A percentile compares a stretch with the other conserved stretches of the same genome.
phyloP scores from a whole-genome alignment of 1,284 basidiomycete species.

The Takashimella koratensis region DNA sequence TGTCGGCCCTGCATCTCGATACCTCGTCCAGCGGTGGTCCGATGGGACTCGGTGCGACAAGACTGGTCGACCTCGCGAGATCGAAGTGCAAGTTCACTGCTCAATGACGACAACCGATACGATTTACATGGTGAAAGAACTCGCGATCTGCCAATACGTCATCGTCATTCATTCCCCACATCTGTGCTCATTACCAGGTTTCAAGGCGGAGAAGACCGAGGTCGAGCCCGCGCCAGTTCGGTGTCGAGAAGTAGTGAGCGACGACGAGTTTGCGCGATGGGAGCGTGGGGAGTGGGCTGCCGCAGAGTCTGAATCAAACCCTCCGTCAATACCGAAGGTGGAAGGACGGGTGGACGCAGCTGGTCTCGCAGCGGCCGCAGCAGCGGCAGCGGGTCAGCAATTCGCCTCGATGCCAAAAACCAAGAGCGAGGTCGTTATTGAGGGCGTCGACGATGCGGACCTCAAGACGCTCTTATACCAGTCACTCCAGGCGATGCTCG shows the following conservation, averaged over 20 bases:
- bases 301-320: background rate
- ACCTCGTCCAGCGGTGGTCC: conserved; percentile 81
- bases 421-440: background rate
- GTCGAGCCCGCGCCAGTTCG: conserved; percentile 35
- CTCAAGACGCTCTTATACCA: background rate
- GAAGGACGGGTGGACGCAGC: background rate
- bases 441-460: background rate
- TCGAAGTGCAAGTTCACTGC: conserved; percentile 96
- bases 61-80: conserved; percentile 74
- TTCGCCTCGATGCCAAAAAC: background rate
- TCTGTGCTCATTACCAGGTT: conserved; percentile 84
- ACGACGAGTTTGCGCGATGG: conserved; percentile 35
- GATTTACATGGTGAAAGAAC: conserved; percentile 86
- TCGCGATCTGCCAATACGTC: conserved; percentile 81
- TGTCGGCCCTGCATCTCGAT: conserved; percentile 55
- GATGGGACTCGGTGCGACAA: conserved; percentile 89
- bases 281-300: background rate
- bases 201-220: conserved; percentile 60
- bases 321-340: background rate
- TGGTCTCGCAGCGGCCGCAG: too few species aligned
- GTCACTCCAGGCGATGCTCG: background rate
- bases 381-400: background rate
- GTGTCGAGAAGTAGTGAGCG: conserved; percentile 43
- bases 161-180: conserved; percentile 89
- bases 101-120: conserved; percentile 74